Base-by-base conservation (phyloP, 305 asterid genomes). In the Plantago coronopus region DNA sequence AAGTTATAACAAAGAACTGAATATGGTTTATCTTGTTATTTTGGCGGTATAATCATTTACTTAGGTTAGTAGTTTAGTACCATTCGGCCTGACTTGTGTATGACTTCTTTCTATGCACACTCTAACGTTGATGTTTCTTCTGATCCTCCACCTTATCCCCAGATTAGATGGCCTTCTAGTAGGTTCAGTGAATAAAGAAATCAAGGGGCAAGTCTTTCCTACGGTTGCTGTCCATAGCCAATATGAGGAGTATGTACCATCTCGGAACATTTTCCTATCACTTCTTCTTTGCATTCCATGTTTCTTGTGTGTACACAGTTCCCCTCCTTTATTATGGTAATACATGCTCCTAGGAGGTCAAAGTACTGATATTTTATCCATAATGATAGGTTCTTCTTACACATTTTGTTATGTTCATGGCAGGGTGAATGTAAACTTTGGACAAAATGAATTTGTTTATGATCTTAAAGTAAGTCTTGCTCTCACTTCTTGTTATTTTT, bases 211-310 rank as follows among this genome's bases (percentile, higher is more conserved):
- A 43, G 65, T 89, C 65, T 83, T 70, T 76, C 97, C 99, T 20
- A 93, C 99, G 7, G 85, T 93, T 67, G 85, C 97, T 43, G 97
- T 93, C 64, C 97, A 89, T 73, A 89, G 99, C 85, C 97, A 80
- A 73, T 72, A 79, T 80, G 99, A 93, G 80, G 96, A 83, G 99
- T 93, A 93, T 64, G 97, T 75, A 59, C 59, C 67, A 55, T 34
- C 44, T 64, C 54, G 29, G 40, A 59, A 46, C 58, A 25, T 70
- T 71, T 54, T 51, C 56, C 65, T 44, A 43, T 34, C 23, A 43
- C 42, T 62, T 48, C 40, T 45, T 20, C 43, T 54, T 63, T 48
- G 61, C 64, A n/a, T 69, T 59, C 55, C 34, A 48, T 65, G 25
- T 34, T 59, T 59, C 59, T 46, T 47, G 62, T 45, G 46, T 69